Conservation (phyloP, 176 grass and related monocot genomes). For the Musa itinerans region DNA sequence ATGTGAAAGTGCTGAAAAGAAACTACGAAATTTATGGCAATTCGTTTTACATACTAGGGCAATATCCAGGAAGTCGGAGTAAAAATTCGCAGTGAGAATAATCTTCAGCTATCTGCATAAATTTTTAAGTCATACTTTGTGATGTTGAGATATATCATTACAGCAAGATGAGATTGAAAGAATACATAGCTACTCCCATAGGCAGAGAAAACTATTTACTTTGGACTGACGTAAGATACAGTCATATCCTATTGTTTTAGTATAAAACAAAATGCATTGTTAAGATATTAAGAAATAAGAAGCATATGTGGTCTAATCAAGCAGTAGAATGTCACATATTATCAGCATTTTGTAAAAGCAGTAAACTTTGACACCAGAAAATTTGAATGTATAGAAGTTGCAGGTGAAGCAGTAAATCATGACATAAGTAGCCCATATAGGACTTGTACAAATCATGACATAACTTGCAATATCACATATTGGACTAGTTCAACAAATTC, state of each 20-base stretch:
- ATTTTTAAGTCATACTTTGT: background rate
- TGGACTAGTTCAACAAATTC: background rate
- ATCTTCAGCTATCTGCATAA: slow-evolving; percentile 90
- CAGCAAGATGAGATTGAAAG: background rate
- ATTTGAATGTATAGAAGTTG: too few relatives aligned
- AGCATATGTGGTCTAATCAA: too few relatives aligned
- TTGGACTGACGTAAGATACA: background rate
- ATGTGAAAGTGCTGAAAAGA: background rate
- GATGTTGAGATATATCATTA: background rate
- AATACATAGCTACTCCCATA: background rate
- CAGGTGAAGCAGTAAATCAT: too few relatives aligned
- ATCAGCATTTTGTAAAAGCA: too few relatives aligned
- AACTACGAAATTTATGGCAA: background rate
- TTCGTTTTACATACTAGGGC: slow-evolving; percentile 64
- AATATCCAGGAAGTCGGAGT: slow-evolving; percentile 92
- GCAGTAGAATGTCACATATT: too few relatives aligned
- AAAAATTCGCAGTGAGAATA: slow-evolving; percentile 91
- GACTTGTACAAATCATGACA: too few relatives aligned
- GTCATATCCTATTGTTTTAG: background rate
- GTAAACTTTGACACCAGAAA: too few relatives aligned
- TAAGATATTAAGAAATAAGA: background rate
- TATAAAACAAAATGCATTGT: background rate
- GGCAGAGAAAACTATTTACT: background rate
- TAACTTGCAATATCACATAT: background rate
- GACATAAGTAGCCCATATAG: too few relatives aligned